Conservation (phyloP, 129 eudicot species). For the Heracleum sosnowskyi region DNA sequence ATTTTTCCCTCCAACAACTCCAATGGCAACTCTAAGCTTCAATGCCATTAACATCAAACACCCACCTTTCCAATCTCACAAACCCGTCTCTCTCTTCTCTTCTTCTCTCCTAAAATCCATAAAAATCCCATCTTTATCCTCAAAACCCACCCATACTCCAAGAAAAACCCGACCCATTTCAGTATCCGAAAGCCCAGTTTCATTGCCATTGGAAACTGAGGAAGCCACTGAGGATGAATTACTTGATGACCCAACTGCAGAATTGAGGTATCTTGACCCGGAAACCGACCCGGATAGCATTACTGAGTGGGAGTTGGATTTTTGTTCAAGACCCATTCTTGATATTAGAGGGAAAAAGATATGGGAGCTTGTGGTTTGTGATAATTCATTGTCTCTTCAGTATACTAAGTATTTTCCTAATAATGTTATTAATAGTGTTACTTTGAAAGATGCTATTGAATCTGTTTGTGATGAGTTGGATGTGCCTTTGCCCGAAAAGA, state of each 20-base stretch:
- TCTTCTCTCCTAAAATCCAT: slow-evolving; percentile 27
- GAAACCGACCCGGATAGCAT: slow-evolving; percentile 73
- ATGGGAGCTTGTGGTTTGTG: slow-evolving; percentile 98
- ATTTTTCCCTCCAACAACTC: not conserved
- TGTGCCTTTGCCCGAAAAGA: slow-evolving; percentile 78
- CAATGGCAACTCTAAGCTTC: slow-evolving; percentile 65
- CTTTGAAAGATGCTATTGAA: slow-evolving; percentile 71
- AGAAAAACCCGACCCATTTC: slow-evolving; percentile 33
- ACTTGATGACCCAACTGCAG: slow-evolving; percentile 71
- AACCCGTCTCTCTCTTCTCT: slow-evolving; percentile 26
- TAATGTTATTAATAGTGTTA: slow-evolving; percentile 86
- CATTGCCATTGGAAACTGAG: slow-evolving; percentile 29
- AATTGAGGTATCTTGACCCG: slow-evolving; percentile 78
- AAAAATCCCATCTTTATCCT: slow-evolving; percentile 23
- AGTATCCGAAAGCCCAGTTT: slow-evolving; percentile 60
- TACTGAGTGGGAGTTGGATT: slow-evolving; percentile 90
- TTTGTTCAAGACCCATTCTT: slow-evolving; percentile 93
- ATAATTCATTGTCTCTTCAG: slow-evolving; percentile 77
- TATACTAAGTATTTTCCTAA: slow-evolving; percentile 89
- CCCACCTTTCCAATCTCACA: slow-evolving; percentile 18
- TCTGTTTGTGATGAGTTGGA: slow-evolving; percentile 80
- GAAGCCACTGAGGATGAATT: slow-evolving; percentile 22
- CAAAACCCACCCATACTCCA: slow-evolving; percentile 10
- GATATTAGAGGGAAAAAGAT: slow-evolving; percentile 94
- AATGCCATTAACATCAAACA: slow-evolving; percentile 48